A percentile compares a stretch with the other conserved stretches of the same genome.
Evolutionary conservation across 805 yeast genomes (phyloP).

Genomic region (Starmerella vitae): DNA sequence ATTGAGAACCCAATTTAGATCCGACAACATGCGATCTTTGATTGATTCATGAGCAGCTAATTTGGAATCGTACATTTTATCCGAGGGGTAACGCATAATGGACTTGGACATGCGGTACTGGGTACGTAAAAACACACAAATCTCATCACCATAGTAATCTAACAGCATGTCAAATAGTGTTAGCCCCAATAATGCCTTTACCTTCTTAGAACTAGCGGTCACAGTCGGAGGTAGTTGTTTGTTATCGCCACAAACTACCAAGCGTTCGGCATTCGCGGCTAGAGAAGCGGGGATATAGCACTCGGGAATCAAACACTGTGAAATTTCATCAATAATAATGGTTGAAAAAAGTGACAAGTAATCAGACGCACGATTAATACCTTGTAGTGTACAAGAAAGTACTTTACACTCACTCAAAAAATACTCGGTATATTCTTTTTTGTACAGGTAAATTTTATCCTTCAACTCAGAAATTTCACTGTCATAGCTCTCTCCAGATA

Average conservation of each 20-base stretch:
- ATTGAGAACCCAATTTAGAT: conserved; percentile 34
- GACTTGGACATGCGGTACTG: conserved; percentile 79
- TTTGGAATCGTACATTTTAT: conserved; percentile 46
- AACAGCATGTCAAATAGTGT: conserved; percentile 77
- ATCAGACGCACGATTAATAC: neutral
- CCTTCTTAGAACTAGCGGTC: conserved; percentile 35
- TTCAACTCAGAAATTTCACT: no score
- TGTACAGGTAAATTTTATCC: no score
- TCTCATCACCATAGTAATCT: conserved; percentile 33
- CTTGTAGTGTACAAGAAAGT: neutral
- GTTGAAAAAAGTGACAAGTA: conserved; percentile 41
- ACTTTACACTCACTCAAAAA: neutral
- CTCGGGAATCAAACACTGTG: conserved; percentile 87
- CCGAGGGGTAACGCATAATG: conserved; percentile 70
- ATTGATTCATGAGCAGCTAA: conserved; percentile 53
- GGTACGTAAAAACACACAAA: conserved; percentile 48
- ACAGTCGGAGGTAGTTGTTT: conserved; percentile 86
- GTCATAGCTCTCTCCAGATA: no score
- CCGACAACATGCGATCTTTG: conserved; percentile 37
- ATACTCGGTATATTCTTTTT: no score
- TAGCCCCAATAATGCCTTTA: conserved; percentile 37
- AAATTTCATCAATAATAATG: conserved; percentile 84
- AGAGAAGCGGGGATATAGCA: conserved; percentile 85
- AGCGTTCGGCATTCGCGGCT: conserved; percentile 41
- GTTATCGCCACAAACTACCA: conserved; percentile 86